A percentile compares a stretch with the other conserved stretches of the same genome.
Conservation (phyloP, 352 stramenopile genomes). For the Globisporangium heterothallicum region DNA sequence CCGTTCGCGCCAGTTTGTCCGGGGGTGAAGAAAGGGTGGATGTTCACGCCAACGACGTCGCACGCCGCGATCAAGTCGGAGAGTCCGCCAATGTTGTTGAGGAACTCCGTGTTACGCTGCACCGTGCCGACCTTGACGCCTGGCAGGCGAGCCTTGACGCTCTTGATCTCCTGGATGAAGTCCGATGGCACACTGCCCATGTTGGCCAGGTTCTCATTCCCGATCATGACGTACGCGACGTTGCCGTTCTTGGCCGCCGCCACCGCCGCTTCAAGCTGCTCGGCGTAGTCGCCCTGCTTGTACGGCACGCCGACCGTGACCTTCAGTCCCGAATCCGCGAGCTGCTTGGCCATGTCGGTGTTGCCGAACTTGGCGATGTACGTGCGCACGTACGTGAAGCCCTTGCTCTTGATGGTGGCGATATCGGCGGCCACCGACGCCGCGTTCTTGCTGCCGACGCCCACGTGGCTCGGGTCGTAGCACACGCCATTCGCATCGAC, state of each 20-base stretch:
- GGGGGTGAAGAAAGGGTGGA: conserved; percentile 57
- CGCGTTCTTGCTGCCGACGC: conserved; percentile 23
- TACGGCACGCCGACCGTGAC: conserved; percentile 48
- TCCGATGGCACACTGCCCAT: conserved; percentile 22
- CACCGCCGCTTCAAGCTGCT: conserved; percentile 38
- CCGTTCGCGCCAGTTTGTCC: conserved; percentile 23
- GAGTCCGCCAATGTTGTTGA: conserved; percentile 28
- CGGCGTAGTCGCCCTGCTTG: conserved; percentile 31
- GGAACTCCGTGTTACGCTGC: conserved; percentile 59
- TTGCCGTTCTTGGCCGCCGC: conserved; percentile 30
- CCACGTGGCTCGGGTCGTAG: conserved; percentile 57
- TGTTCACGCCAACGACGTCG: conserved; percentile 52
- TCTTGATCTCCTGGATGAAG: conserved; percentile 46
- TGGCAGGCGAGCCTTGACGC: conserved; percentile 40
- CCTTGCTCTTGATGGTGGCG: conserved; percentile 34
- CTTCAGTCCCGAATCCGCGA: conserved; percentile 41
- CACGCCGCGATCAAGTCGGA: conserved; percentile 29
- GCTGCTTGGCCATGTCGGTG: conserved; percentile 42
- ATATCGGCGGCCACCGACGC: conserved; percentile 38
- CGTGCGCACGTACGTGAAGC: conserved; percentile 60
- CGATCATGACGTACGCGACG: conserved; percentile 57
- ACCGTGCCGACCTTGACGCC: conserved; percentile 61
- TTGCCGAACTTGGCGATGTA: conserved; percentile 62
- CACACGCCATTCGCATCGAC: conserved; percentile 62
- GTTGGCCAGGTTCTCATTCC: conserved; percentile 59